Conservation (phyloP, 768 basidiomycete genomes). For the Suillus hirtellus region DNA sequence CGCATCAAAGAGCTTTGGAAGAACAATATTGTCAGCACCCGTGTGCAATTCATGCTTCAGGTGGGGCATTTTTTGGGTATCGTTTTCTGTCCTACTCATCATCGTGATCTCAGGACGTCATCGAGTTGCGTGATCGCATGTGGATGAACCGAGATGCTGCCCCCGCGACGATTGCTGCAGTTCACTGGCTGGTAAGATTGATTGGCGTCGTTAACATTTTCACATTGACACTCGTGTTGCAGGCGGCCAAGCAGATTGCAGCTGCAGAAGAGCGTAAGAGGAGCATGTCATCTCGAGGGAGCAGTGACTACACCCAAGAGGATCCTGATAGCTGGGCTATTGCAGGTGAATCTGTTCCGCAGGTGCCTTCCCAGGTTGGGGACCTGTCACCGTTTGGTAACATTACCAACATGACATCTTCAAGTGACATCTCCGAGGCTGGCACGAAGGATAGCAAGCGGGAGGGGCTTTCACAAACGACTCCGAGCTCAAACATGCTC, state of each 20-base stretch:
- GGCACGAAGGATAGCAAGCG: conserved; percentile 65
- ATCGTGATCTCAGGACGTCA: conserved; percentile 64
- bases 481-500: conserved; percentile 60
- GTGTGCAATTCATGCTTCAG: conserved; percentile 96
- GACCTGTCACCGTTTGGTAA: conserved; percentile 89
- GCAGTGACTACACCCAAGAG: conserved; percentile 60
- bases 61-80: conserved; percentile 41
- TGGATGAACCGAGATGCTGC: conserved; percentile 82
- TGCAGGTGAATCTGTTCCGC: conserved; percentile 29
- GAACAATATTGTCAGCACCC: conserved; percentile 72
- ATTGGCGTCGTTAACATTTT: neutral
- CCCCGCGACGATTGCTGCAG: conserved; percentile 84
- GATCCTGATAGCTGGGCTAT: conserved; percentile 89
- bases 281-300: conserved; percentile 67
- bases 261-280: conserved; percentile 61
- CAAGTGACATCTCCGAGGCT: conserved; percentile 78
- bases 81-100: conserved; percentile 9
- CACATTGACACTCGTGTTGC: conserved; percentile 13
- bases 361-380: conserved; percentile 74
- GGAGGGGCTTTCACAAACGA: conserved; percentile 76
- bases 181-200: conserved; percentile 75
- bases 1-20: conserved; percentile 84
- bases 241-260: conserved; percentile 85
- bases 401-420: conserved; percentile 75
- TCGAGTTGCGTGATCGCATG: conserved; percentile 81